Base-by-base conservation (phyloP, 75 land plant genomes). In the Cupressus sempervirens region DNA sequence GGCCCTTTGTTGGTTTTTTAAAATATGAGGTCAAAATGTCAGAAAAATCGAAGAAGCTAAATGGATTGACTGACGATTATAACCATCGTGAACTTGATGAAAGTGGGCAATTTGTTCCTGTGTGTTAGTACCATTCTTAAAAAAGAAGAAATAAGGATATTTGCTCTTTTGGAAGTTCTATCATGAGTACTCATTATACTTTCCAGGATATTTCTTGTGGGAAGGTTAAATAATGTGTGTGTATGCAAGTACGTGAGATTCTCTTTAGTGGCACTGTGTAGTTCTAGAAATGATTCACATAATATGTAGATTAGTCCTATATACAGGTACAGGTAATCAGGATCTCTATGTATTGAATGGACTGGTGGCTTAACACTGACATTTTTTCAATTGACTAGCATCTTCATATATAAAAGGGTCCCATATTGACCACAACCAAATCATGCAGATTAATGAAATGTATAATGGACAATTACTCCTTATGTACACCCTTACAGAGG, bases 71-170 rank as follows among this genome's bases (percentile, higher is more conserved):
- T 11, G 84, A 83, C 46, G 86, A 89, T 65, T n/a, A 62, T 50
- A 58, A 88, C 18, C 11, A 73, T 26, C 82, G 85, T 16, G 85
- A 93, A 6, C 81, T 93, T 34, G 93, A 93, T 86, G 93, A 93
- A n/a, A 48, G 88, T 92, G 41, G 95, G 92, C 79, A 75, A 70
- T 81, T 43, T 92, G 35, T 91, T 93, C 52, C 30, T 93, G 15
- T 86, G 87, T 40, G 92, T 92, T 70, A 88, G 89, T 38, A 86
- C 92, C 20, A 86, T 92, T 29, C 76, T 93, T 52, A 91, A 88
- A 87, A 93, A 93, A 91, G 83, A 92, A 87, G 80, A 86, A 79
- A 43, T 26, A 79, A 43, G 30, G 81, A 13, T 40, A 23, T 45
- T 43, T 76, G 0, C n/a, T 79, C 7, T 2, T 76, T 45, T 4